phyloP scores from a whole-genome alignment of 257 asterid genomes.

The Schizonepeta tenuifolia region DNA sequence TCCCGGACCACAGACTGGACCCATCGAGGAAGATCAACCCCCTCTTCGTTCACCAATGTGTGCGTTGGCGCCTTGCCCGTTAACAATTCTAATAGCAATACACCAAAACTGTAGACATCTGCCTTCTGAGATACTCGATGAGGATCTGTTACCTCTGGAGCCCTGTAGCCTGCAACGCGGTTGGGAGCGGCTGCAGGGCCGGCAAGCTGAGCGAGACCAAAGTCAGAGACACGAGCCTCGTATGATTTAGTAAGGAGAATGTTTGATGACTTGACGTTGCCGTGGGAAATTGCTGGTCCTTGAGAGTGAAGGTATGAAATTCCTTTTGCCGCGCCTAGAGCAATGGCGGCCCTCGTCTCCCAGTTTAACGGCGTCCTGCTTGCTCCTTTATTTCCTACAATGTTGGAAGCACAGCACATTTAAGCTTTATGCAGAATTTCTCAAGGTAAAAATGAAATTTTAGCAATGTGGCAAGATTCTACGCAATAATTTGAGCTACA shows the following conservation, averaged over 20 bases:
- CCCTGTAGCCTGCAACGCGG: constrained; percentile 60
- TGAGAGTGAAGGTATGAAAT: constrained; percentile 58
- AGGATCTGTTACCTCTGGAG: constrained; percentile 68
- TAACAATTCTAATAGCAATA: constrained; percentile 53
- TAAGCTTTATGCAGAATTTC: background rate
- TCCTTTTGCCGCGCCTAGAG: constrained; percentile 64
- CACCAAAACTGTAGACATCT: constrained; percentile 64
- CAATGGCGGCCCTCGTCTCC: constrained; percentile 62
- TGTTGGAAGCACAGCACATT: background rate
- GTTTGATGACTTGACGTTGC: constrained; percentile 68
- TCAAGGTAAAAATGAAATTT: background rate
- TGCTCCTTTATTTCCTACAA: constrained; percentile 62
- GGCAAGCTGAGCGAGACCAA: constrained; percentile 59
- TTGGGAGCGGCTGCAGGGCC: constrained; percentile 53
- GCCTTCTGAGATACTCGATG: constrained; percentile 60
- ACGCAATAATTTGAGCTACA: background rate
- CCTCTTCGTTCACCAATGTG: constrained; percentile 57
- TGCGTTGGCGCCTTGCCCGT: constrained; percentile 67
- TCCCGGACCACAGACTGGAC: constrained; percentile 68
- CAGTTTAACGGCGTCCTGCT: constrained; percentile 66
- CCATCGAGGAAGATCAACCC: constrained; percentile 71
- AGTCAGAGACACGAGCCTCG: constrained; percentile 62
- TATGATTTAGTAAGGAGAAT: constrained; percentile 60
- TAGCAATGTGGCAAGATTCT: constrained; percentile 10
- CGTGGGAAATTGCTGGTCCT: constrained; percentile 54